Evolutionary conservation across 306 rosid genomes (phyloP).

Genomic region (Gastrolobium villosum): DNA sequence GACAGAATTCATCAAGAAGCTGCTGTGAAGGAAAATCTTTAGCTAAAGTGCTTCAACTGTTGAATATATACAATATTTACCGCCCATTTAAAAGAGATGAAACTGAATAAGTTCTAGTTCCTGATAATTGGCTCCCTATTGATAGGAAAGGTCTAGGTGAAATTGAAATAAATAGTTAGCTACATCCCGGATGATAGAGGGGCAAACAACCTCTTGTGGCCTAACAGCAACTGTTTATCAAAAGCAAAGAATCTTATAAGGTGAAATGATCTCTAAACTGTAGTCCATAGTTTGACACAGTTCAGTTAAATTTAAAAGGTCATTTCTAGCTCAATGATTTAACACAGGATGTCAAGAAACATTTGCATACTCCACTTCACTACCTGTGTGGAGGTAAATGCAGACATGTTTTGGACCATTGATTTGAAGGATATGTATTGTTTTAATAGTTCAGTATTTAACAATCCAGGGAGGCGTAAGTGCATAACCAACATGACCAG

Average conservation of each 20-base stretch:
- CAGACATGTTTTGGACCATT: background rate
- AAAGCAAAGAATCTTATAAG: conserved; percentile 22
- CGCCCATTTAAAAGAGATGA: background rate
- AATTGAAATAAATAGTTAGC: conserved; percentile 22
- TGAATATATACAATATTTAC: background rate
- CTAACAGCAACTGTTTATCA: background rate
- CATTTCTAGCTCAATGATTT: conserved; percentile 9
- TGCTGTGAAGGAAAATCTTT: background rate
- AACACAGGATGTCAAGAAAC: background rate
- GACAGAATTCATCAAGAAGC: conserved; percentile 9
- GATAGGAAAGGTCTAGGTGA: background rate
- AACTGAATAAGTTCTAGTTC: background rate
- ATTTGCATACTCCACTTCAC: conserved; percentile 22
- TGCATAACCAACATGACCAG: conserved; percentile 8
- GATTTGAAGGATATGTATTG: background rate
- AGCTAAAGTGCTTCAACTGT: background rate
- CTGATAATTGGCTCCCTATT: background rate
- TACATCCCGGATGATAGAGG: conserved; percentile 23
- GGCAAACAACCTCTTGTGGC: background rate
- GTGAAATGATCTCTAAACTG: background rate
- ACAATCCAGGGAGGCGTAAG: background rate
- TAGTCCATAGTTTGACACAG: conserved; percentile 5
- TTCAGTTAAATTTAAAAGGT: conserved; percentile 11
- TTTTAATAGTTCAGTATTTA: background rate
- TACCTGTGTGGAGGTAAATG: background rate